Evolutionary conservation across 345 rosid genomes (phyloP).

Genomic region (Cardamine occulta): DNA sequence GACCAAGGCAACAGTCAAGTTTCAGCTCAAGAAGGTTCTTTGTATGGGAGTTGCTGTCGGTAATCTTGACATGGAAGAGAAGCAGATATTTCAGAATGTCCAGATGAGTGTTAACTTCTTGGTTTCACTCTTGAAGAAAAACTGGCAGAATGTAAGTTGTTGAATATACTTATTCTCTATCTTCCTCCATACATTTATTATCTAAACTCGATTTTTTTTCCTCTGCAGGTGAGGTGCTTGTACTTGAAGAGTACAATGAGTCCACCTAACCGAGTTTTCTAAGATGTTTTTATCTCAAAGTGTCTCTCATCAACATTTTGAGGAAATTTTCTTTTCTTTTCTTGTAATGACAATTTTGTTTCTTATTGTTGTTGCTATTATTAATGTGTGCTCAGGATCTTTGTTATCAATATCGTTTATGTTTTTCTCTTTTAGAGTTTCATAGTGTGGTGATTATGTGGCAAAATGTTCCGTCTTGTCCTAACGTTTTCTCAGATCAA

Average conservation of each 20-base stretch:
- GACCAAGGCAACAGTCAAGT: constrained; percentile 77
- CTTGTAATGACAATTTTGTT: constrained; percentile 28
- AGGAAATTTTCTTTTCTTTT: neutral
- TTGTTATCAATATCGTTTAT: neutral
- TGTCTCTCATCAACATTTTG: neutral
- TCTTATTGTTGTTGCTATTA: neutral
- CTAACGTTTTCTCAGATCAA: too few species aligned
- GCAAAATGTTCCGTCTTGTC: neutral
- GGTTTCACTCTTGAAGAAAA: constrained; percentile 78
- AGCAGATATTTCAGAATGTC: constrained; percentile 83
- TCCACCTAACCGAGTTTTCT: constrained; percentile 65
- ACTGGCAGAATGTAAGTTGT: constrained; percentile 77
- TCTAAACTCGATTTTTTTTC: neutral
- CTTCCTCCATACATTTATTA: neutral
- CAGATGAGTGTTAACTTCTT: constrained; percentile 81
- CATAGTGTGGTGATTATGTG: neutral
- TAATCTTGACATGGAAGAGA: constrained; percentile 71
- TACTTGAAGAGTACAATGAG: constrained; percentile 84
- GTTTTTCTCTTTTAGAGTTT: neutral
- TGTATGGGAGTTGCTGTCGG: constrained; percentile 93
- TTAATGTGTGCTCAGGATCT: neutral
- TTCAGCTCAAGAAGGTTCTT: constrained; percentile 81
- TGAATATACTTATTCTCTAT: neutral
- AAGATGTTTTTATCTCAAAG: constrained; percentile 18
- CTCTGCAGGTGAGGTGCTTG: constrained; percentile 70